Evolutionary conservation across 306 rosid genomes (phyloP), one percentile per base, ranked within the genome.

Genomic region (Casuarina glauca): DNA sequence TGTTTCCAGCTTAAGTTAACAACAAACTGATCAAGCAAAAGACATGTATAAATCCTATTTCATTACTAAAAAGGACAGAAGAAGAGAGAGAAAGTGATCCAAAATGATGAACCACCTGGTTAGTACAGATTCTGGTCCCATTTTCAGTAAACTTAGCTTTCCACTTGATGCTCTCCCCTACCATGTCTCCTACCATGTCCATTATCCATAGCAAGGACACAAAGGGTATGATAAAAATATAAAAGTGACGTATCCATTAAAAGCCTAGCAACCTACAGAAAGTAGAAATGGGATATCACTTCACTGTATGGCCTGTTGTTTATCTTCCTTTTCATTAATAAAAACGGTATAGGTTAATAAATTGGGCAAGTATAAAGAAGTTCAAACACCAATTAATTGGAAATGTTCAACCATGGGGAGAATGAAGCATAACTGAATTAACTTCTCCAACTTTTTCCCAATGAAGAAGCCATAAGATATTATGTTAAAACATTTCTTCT

Each of bases 151-250:
- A 87, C 81, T 95, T 97, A 62, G 98, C 93, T 88, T 89, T 95
- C 74, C 19, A 81, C 82, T 87, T 92, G 78, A 95, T 92, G 83
- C 97, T 94, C 44, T 84, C 92, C 98, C 97, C 92, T 68, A 95
- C 98, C 87, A 95, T 80, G 85, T 90, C 83, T 49, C 98, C 98
- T 46, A 95, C 84, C 93, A 89, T 92, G 85, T 95, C 98, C 93
- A 92, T 71, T 74, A 88, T 95, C 92, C 61, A 92, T 86, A 70
- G 87, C 95, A 74, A 91, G 97, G 85, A 90, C 93, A 86, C 92
- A 95, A 70, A 95, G 90, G 1, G 96, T 90, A 77, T 97, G 97
- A 82, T 95, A 92, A 86, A 91, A 95, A 84, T 92, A 92, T 76
- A 62, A 83, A 57, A 88, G 88, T 26, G 97, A 92, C 13, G 97